Conservation (phyloP, 176 grass and related monocot genomes). For the Triticum turgidum region DNA sequence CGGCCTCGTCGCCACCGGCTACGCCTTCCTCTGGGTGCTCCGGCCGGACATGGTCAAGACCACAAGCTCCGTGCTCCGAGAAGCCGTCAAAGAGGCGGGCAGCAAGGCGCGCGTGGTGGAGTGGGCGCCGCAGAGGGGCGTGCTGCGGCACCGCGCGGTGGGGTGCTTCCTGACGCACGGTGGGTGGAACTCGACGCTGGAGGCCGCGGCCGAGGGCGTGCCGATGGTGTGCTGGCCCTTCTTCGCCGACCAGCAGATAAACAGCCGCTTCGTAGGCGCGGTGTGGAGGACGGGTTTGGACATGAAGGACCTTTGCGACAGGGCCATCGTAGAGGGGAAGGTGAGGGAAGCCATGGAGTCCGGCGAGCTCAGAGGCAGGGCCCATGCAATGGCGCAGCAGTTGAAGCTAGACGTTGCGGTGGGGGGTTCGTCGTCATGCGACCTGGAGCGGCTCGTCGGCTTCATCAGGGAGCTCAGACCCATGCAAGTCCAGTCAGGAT, state of each 20-base stretch:
- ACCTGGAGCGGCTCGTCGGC: constrained; percentile 33
- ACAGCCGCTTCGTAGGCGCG: constrained; percentile 36
- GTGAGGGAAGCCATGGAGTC: constrained; percentile 35
- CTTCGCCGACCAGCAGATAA: constrained; percentile 61
- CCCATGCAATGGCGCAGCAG: constrained; percentile 23
- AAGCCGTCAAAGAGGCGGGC: not conserved
- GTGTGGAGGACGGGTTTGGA: constrained; percentile 52
- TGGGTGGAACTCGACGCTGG: not conserved
- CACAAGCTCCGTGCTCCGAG: not conserved
- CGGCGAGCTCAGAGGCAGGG: not conserved
- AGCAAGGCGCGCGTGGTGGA: not conserved
- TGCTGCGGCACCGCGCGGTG: not conserved
- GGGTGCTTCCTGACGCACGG: not conserved
- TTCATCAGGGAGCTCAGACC: constrained; percentile 29
- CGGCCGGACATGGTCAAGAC: not conserved
- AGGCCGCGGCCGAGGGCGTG: constrained; percentile 19
- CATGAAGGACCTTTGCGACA: constrained; percentile 45
- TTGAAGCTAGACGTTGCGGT: constrained; percentile 19
- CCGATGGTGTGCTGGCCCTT: constrained; percentile 58
- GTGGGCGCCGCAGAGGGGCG: not conserved
- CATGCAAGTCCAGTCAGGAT: too few relatives aligned
- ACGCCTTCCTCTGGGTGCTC: not conserved
- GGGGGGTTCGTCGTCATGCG: constrained; percentile 24
- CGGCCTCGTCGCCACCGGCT: not conserved
- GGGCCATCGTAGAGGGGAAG: constrained; percentile 36